Evolutionary conservation across 2,329 filamentous ascomycete genomes (phyloP).

Genomic region (Penicillium sp.): DNA sequence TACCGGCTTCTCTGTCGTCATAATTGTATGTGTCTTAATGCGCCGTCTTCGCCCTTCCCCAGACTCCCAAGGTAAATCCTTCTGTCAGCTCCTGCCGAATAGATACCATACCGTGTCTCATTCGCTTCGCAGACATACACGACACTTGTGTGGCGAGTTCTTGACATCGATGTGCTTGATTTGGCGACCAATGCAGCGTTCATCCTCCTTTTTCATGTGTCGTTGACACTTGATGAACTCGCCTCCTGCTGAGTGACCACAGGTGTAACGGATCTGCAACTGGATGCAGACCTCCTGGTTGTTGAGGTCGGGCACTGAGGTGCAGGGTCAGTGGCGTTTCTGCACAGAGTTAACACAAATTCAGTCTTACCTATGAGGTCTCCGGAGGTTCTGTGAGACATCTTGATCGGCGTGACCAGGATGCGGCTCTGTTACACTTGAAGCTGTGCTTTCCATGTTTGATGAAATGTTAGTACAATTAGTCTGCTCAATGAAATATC

Average conservation of each 20-base stretch:
- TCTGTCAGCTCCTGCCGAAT: not conserved
- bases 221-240: slow-evolving; percentile 16
- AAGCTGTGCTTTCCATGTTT: not conserved
- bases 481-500: not conserved
- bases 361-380: not conserved
- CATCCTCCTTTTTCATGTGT: slow-evolving; percentile 11
- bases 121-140: slow-evolving; percentile 9
- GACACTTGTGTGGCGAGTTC: slow-evolving; percentile 13
- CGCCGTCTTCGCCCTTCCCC: not conserved
- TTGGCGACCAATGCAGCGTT: slow-evolving; percentile 9
- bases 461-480: not conserved
- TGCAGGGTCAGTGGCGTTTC: not conserved
- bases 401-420: not conserved
- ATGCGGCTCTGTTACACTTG: not conserved
- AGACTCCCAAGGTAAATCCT: not conserved
- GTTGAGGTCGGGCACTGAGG: not conserved
- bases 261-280: slow-evolving; percentile 14
- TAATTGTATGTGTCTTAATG: not conserved
- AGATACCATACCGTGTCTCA: not conserved
- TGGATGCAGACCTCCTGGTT: slow-evolving; percentile 5
- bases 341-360: not conserved
- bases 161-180: slow-evolving; percentile 10
- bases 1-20: not conserved
- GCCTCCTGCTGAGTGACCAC: slow-evolving; percentile 14
- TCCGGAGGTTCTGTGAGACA: not conserved